These are phyloP conservation scores for Coemansia sp. DNA, from an alignment of 192 early-diverging fungal genomes.

Conservation along the genomic window DNA sequence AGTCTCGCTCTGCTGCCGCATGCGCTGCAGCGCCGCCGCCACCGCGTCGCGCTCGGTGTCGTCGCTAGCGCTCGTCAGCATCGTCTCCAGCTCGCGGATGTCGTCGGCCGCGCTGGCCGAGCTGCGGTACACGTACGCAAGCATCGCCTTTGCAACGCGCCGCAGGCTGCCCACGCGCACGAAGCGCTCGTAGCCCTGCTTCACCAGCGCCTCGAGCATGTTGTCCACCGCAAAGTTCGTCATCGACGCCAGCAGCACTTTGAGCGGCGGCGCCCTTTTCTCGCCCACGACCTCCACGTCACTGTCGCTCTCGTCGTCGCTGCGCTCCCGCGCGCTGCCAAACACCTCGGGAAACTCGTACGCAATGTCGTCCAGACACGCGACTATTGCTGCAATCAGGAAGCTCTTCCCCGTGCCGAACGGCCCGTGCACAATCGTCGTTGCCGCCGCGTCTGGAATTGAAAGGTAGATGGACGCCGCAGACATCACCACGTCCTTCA, in stretches of 20 bases:
- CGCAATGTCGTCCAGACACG: conserved; percentile 58
- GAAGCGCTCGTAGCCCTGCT: conserved; percentile 65
- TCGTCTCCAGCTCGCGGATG: conserved; percentile 72
- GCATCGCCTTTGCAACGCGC: conserved; percentile 62
- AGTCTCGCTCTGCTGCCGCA: conserved; percentile 47
- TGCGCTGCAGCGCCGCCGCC: conserved; percentile 24
- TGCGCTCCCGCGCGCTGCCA: not conserved
- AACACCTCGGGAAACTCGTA: conserved; percentile 43
- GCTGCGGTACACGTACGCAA: conserved; percentile 60
- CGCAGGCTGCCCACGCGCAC: conserved; percentile 70
- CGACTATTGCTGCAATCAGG: conserved; percentile 61
- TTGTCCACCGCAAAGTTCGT: conserved; percentile 81
- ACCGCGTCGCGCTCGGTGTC: conserved; percentile 53
- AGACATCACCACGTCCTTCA: conserved; percentile 26
- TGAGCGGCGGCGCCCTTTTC: conserved; percentile 25
- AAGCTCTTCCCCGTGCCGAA: conserved; percentile 80
- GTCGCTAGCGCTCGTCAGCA: conserved; percentile 60
- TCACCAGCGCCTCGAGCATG: conserved; percentile 61
- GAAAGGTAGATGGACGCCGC: conserved; percentile 36
- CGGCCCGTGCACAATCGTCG: conserved; percentile 50
- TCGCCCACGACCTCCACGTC: not conserved
- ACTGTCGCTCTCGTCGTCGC: not conserved
- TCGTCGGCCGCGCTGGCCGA: conserved; percentile 53
- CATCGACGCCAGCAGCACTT: conserved; percentile 65
- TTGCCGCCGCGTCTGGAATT: conserved; percentile 10